Percentiles rank a stretch among this genome's conserved stretches.
Evolutionary conservation across 78 protist genomes (phyloP).

Genomic region (Pelomyxa schiedti): DNA sequence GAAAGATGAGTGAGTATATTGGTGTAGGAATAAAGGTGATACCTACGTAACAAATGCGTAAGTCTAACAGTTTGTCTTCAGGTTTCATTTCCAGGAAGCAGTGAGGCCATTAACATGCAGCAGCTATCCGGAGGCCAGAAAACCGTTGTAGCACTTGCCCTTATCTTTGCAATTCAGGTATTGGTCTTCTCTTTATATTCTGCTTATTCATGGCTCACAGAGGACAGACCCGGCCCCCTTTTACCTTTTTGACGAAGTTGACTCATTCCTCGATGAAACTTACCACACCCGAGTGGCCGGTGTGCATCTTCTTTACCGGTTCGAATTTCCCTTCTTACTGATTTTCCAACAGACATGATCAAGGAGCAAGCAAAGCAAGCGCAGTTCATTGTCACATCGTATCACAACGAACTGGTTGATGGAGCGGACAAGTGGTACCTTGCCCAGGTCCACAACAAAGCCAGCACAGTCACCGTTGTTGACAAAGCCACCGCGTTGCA

Average conservation of each 20-base stretch:
- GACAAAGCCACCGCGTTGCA: too few relatives aligned
- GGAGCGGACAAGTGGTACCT: constrained; percentile 53
- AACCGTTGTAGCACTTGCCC: constrained; percentile 78
- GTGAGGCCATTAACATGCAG: constrained; percentile 8
- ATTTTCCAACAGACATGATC: constrained; percentile 23
- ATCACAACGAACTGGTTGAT: constrained; percentile 54
- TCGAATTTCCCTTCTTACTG: too few relatives aligned
- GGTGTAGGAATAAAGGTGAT: constrained; percentile 24
- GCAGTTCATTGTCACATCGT: constrained; percentile 75
- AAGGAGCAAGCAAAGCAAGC: constrained; percentile 1
- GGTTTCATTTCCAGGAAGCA: constrained; percentile 21
- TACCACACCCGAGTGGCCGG: constrained; percentile 62
- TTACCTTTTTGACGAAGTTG: constrained; percentile 93
- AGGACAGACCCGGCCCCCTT: constrained; percentile 90
- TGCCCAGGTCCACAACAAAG: constrained; percentile 19
- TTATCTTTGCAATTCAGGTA: constrained; percentile 93
- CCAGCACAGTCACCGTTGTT: neutral
- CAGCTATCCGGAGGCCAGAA: constrained; percentile 92
- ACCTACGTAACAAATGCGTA: neutral
- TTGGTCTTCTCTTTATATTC: too few relatives aligned
- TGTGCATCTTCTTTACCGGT: neutral
- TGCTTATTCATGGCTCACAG: too few relatives aligned
- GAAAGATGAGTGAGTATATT: neutral
- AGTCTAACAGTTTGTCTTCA: neutral
- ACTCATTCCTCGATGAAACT: constrained; percentile 74